phyloP scores from a whole-genome alignment of 192 early-diverging fungal species.

The Dimargaris cristalligena region DNA sequence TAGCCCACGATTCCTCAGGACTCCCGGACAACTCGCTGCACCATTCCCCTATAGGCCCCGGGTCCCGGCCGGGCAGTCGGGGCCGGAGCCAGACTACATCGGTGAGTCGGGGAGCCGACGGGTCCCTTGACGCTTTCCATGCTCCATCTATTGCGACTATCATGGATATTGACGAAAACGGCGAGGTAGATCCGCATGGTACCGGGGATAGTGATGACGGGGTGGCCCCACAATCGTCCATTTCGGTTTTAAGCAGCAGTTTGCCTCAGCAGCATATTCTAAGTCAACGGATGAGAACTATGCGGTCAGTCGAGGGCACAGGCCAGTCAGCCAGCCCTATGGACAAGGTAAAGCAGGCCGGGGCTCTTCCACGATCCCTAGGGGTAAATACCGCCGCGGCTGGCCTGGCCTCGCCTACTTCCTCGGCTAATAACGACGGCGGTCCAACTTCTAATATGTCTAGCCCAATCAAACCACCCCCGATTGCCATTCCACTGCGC shows the following conservation, averaged over 20 bases:
- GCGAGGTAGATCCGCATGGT: neutral
- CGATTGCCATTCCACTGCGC: neutral
- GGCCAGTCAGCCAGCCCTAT: neutral
- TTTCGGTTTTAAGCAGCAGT: conserved; percentile 28
- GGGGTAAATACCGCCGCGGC: no score
- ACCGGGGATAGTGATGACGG: neutral
- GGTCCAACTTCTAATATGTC: no score
- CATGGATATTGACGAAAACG: neutral
- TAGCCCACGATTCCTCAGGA: neutral
- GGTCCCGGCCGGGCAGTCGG: conserved; percentile 6
- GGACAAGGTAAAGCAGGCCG: neutral
- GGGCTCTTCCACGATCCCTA: neutral
- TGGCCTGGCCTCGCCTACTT: no score
- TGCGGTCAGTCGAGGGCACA: neutral
- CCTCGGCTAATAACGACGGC: no score
- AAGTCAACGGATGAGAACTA: neutral
- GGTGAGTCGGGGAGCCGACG: no score
- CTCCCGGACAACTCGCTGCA: conserved; percentile 17
- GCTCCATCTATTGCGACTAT: no score
- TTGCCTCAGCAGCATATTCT: conserved; percentile 8
- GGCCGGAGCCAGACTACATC: conserved; percentile 7
- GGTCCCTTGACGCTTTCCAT: no score
- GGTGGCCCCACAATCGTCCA: conserved; percentile 26
- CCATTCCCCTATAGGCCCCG: no score
- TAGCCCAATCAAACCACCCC: conserved; percentile 1